Base-by-base conservation (phyloP, 768 basidiomycete species). In the Myochromella boudieri region DNA sequence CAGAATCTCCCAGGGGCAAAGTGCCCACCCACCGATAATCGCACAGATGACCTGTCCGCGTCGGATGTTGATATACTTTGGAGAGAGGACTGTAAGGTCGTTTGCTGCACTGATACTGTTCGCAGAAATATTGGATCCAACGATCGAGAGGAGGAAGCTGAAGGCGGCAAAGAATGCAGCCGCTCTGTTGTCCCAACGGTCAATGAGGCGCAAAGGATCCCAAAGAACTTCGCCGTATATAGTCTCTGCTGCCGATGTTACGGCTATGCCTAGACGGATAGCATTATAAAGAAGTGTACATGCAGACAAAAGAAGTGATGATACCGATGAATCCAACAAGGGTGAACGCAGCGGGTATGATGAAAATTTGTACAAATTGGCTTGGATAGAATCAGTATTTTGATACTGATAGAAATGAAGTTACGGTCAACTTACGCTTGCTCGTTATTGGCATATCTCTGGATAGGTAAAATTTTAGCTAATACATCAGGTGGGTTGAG, bases 1-100 rank as follows among this genome's bases (percentile, higher is more conserved):
- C 25, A 94, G 70, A 44, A 95, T 91, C 65, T 91, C 82, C 92
- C 91, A 95, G 3, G 91, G 90, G 51, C 80, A 82, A n/a, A 91
- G 64, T 0, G 76, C 81, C 91, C 92, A 95, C 0, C 89, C 89
- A 3, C 91, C 91, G 4, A 95, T 60, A 37, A 94, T 44, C 0
- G 89, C 87, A 52, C 89, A 92, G 26, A 95, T 69, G 49, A 89
- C 65, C 58, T 84, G 84, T 1, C 93, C 93, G 8, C 92, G 75
- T 42, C 80, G 75, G 51, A 93, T 89, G 60, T 94, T 89, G 67
- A 95, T 79, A 51, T 77, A 94, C 46, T 75, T 72, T 22, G 88
- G 91, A 58, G 75, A 80, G 31, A 88, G 68, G n/a, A 81, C 90
- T 3, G 83, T 87, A 70, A 93, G 80, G 60, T 95, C 92, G 59